Evolutionary conservation across 2,329 filamentous ascomycete species (phyloP), one percentile per base, ranked within the genome.

Genomic region (Paraphaeosphaeria sporulosa): DNA sequence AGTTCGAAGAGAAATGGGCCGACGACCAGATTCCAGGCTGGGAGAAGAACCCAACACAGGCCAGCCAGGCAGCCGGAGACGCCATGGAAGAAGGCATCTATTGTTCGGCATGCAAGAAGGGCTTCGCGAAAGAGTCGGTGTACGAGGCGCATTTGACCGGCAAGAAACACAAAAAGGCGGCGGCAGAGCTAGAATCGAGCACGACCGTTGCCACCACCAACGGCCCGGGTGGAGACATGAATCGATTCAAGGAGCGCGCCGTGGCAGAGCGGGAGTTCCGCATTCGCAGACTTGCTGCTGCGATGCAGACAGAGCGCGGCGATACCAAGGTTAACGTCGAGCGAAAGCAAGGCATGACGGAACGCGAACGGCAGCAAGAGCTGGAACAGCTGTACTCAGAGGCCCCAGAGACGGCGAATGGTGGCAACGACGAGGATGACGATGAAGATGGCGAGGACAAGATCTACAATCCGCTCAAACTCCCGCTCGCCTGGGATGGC

Each of bases 401-500:
- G 67, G 81, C 84, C 34, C 77, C 80, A 0, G 84, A 84, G 19
- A 13, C 63, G 71, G 54, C 75, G 74, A 65, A 62, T 4, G 85
- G 86, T 8, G 85, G 85, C 0, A 87, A 86, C 1, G 80, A 82
- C 0, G 88, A 88, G 12, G 90, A 93, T 0, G 91, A 90, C 0
- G 75, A 93, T 15, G 91, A 77, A 8, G 72, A 54, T n/a, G 38
- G 71, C 54, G 92, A 94, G 46, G 93, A 97, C 65, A 94, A 89
- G 75, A 91, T 98, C 61, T 97, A 98, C 84, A 99, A 99, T 77
- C 95, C 95, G 0, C 85, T 99, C 66, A 99, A 99, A 76, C 85
- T 99, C 1, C 95, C 95, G 0, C 85, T 99, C 8, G 94, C 93
- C 2, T 99, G 96, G 96, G 95, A 99, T 68, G 95, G 96, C 69